phyloP scores from a whole-genome alignment of 2,329 filamentous ascomycete species.

The Epichloe hybrida region DNA sequence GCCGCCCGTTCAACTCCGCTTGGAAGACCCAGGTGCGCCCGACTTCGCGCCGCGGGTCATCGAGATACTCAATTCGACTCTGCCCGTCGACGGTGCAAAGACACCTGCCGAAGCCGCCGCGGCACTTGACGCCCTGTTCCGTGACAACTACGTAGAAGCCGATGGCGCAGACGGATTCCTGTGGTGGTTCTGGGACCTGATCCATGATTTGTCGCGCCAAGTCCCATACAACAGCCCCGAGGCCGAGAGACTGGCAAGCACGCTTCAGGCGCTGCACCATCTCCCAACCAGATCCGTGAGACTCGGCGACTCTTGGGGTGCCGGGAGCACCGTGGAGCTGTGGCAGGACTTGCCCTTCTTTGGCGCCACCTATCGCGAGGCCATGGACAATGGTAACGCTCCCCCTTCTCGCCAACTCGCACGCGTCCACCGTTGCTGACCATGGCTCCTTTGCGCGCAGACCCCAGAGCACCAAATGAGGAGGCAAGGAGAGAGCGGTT shows the following conservation, averaged over 20 bases:
- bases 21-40: slow-evolving; percentile 4
- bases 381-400: neutral
- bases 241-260: slow-evolving; percentile 7
- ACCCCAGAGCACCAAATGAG: neutral
- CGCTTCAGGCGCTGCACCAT: slow-evolving; percentile 4
- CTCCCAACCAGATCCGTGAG: slow-evolving; percentile 1
- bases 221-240: slow-evolving; percentile 8
- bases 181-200: slow-evolving; percentile 13
- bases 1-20: neutral
- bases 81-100: neutral
- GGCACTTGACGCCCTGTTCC: slow-evolving; percentile 5
- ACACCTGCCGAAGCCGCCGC: neutral
- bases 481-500: neutral
- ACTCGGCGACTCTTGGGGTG: neutral
- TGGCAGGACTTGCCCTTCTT: slow-evolving; percentile 5
- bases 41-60: slow-evolving; percentile 4
- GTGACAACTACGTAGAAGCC: neutral
- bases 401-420: too few species aligned
- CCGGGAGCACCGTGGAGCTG: neutral
- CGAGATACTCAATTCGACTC: slow-evolving; percentile 4
- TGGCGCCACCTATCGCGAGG: slow-evolving; percentile 4
- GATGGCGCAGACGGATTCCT: slow-evolving; percentile 7
- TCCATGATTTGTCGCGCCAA: slow-evolving; percentile 11
- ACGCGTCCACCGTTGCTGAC: neutral
- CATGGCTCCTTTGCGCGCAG: neutral